phyloP scores from a whole-genome alignment of 345 rosid species.

The Boechera retrofracta region DNA sequence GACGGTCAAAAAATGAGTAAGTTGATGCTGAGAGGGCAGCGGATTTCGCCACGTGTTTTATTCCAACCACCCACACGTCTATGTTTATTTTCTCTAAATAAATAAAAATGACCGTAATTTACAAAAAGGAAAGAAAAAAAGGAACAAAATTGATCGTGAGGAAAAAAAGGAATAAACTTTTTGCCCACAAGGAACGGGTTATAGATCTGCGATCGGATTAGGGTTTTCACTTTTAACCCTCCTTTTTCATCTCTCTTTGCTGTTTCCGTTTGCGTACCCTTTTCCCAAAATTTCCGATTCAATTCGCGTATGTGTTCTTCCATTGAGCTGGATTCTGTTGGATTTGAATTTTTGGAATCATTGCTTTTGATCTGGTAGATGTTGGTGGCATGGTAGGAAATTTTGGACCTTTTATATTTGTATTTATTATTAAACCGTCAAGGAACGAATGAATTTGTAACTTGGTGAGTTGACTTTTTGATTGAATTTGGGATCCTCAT shows the following conservation, averaged over 20 bases:
- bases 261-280: neutral
- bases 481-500: neutral
- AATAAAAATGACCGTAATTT: conserved; percentile 1
- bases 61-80: conserved; percentile 1
- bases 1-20: neutral
- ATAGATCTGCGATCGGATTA: conserved; percentile 40
- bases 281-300: neutral
- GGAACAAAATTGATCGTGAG: conserved; percentile 4
- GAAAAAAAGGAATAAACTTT: conserved; percentile 9
- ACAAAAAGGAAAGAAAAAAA: neutral
- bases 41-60: conserved; percentile 27
- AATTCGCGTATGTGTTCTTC: conserved; percentile 4
- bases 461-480: conserved; percentile 40
- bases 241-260: conserved; percentile 7
- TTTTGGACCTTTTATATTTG: neutral
- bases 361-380: conserved; percentile 4
- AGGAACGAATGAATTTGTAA: conserved; percentile 17
- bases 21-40: neutral
- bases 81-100: neutral
- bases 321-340: conserved; percentile 26
- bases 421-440: neutral
- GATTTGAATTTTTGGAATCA: conserved; percentile 20
- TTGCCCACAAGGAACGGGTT: conserved; percentile 32
- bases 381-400: conserved; percentile 5
- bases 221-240: conserved; percentile 25